Percentiles rank a stretch among this genome's conserved stretches.
phyloP scores from a whole-genome alignment of 2,329 filamentous ascomycete genomes.

The Pseudogymnoascus sp. region DNA sequence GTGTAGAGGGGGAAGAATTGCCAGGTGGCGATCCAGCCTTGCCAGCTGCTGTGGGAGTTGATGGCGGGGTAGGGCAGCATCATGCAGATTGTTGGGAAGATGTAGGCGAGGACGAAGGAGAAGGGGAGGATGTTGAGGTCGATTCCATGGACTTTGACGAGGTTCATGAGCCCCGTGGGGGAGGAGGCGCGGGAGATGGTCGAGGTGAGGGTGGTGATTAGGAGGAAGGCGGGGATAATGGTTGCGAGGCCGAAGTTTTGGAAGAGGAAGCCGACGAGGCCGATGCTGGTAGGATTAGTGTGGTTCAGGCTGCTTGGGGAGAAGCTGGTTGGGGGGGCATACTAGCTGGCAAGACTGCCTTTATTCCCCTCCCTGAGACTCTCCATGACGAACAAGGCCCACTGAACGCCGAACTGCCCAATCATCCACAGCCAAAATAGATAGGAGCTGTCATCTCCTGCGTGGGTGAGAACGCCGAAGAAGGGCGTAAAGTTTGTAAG shows the following conservation, averaged over 20 bases:
- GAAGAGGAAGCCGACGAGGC: background rate
- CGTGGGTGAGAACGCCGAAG: background rate
- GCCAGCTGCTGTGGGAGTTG: background rate
- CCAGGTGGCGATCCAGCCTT: background rate
- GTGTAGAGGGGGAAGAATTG: slow-evolving; percentile 4
- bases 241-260: background rate
- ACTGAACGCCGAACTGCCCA: background rate
- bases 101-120: background rate
- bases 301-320: background rate
- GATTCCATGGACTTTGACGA: background rate
- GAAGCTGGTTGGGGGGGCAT: background rate
- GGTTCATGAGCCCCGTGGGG: background rate
- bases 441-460: slow-evolving; percentile 1
- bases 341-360: background rate
- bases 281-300: background rate
- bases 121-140: slow-evolving; percentile 4
- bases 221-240: slow-evolving; percentile 4
- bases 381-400: background rate
- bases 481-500: slow-evolving; percentile 2
- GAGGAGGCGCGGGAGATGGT: slow-evolving; percentile 1
- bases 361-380: background rate
- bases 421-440: slow-evolving; percentile 9
- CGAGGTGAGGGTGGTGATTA: background rate
- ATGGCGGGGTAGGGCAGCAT: slow-evolving; percentile 4
- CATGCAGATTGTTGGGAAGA: background rate